These are phyloP conservation scores for Pistacia atlantica DNA, from an alignment of 345 rosid species.

Conservation along the genomic window DNA sequence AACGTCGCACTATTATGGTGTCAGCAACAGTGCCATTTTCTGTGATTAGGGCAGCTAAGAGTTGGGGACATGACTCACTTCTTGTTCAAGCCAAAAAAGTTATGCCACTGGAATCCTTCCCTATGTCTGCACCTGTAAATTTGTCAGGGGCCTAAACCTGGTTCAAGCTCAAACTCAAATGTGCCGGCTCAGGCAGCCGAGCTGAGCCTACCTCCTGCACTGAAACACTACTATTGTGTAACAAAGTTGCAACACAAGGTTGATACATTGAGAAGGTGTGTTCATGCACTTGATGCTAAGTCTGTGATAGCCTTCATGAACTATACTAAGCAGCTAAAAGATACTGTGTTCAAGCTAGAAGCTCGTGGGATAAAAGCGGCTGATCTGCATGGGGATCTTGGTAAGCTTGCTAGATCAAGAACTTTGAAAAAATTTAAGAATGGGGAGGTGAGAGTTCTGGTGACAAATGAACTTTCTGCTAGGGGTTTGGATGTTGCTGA, in stretches of 20 bases:
- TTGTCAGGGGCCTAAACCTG: slow-evolving; percentile 37
- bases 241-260: slow-evolving; percentile 87
- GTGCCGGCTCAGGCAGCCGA: slow-evolving; percentile 53
- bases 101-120: slow-evolving; percentile 54
- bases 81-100: slow-evolving; percentile 80
- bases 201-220: slow-evolving; percentile 82
- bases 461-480: slow-evolving; percentile 94
- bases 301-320: slow-evolving; percentile 94
- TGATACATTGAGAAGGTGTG: slow-evolving; percentile 77
- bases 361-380: slow-evolving; percentile 81
- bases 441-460: slow-evolving; percentile 78
- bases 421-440: slow-evolving; percentile 80
- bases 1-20: slow-evolving; percentile 75
- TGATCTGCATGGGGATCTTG: slow-evolving; percentile 94
- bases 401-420: slow-evolving; percentile 88
- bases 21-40: slow-evolving; percentile 96
- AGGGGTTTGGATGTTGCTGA: slow-evolving; percentile 90
- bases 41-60: slow-evolving; percentile 85
- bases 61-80: slow-evolving; percentile 81
- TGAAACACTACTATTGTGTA: slow-evolving; percentile 77
- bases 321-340: slow-evolving; percentile 84
- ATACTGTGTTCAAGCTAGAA: slow-evolving; percentile 87
- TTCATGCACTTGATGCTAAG: slow-evolving; percentile 82
- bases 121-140: slow-evolving; percentile 52
- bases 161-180: slow-evolving; percentile 38